Evolutionary conservation across 1,139 yeast species (phyloP), one percentile per base, ranked within the genome.

Genomic region (Kodamaea ohmeri): DNA sequence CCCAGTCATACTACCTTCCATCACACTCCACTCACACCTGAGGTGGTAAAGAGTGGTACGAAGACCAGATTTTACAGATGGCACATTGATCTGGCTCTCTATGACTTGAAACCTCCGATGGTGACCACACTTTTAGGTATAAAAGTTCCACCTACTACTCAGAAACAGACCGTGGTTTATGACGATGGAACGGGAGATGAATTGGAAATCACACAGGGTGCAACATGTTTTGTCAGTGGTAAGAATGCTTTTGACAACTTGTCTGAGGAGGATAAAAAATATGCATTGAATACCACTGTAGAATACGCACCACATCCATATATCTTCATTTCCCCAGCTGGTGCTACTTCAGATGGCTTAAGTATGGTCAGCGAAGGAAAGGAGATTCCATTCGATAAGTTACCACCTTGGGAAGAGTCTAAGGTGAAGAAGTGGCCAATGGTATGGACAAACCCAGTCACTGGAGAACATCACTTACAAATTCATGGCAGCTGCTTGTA

Each of bases 361-460:
- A 83, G 95, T 5, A 87, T 87, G 83, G 87, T 79, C 19, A 74
- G 83, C 32, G 95, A 87, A 52, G 84, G 82, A 31, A 80, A 81
- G 56, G 95, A 87, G 57, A 60, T 70, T 41, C 62, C 79, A 1
- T 60, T 85, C 19, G 81, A 80, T 46, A 69, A 83, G 46, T 71
- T 87, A 40, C 95, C 96, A 12, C 74, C 71, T 38, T 87, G 95
- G 95, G 95, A 85, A 55, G 80, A 74, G 41, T 65, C 78, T 35
- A 85, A 86, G 60, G 67, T 87, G 45, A 86, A 86, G 63, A 74
- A 65, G 46, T 72, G 87, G 47, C 96, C 96, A 18, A 69, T 87
- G 71, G 94, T 86, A 8, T 87, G 96, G 96, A 86, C 94, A 8
- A 87, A 87, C 57, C 95, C 95, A n/a, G 82, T 82, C 25, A 86